These are phyloP conservation scores for Butyriboletus loyo DNA, from an alignment of 768 basidiomycete genomes.

Conservation along the genomic window DNA sequence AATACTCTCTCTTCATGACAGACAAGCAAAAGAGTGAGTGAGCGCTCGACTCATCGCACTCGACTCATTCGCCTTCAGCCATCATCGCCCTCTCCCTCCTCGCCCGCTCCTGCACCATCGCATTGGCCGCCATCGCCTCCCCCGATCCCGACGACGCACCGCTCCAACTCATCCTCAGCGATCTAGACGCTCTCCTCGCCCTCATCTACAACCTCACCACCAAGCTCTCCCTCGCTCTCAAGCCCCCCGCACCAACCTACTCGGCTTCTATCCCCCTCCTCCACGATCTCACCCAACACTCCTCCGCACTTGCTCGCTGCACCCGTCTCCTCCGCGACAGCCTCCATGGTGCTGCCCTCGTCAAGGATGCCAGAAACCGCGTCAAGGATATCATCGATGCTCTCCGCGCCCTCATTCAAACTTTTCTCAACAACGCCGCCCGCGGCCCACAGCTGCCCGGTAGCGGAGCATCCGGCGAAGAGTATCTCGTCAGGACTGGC, in stretches of 20 bases:
- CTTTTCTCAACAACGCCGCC: slow-evolving; percentile 39
- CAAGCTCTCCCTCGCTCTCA: slow-evolving; percentile 61
- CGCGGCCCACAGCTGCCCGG: slow-evolving; percentile 14
- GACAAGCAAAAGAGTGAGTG: slow-evolving; percentile 18
- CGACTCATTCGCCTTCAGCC: neutral
- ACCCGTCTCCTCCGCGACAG: slow-evolving; percentile 39
- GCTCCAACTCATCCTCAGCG: slow-evolving; percentile 45
- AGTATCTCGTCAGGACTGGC: slow-evolving; percentile 56
- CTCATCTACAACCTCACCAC: slow-evolving; percentile 56
- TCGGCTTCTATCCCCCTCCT: slow-evolving; percentile 49
- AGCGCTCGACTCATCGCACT: neutral
- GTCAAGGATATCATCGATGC: slow-evolving; percentile 43
- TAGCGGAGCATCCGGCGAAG: slow-evolving; percentile 30
- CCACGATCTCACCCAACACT: slow-evolving; percentile 49
- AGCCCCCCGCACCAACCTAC: slow-evolving; percentile 53
- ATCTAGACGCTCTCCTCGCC: slow-evolving; percentile 55
- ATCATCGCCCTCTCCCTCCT: slow-evolving; percentile 10
- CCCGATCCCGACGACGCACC: neutral
- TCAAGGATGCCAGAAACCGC: slow-evolving; percentile 41
- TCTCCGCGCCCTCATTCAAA: slow-evolving; percentile 42
- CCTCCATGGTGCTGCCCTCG: slow-evolving; percentile 45
- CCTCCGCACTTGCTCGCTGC: slow-evolving; percentile 51
- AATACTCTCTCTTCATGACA: slow-evolving; percentile 23
- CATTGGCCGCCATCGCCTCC: slow-evolving; percentile 9
- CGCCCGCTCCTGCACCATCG: slow-evolving; percentile 20